A percentile compares a stretch with the other conserved stretches of the same genome.
These are phyloP conservation scores for Pistacia integerrima DNA, from an alignment of 345 rosid genomes.

Conservation along the genomic window DNA sequence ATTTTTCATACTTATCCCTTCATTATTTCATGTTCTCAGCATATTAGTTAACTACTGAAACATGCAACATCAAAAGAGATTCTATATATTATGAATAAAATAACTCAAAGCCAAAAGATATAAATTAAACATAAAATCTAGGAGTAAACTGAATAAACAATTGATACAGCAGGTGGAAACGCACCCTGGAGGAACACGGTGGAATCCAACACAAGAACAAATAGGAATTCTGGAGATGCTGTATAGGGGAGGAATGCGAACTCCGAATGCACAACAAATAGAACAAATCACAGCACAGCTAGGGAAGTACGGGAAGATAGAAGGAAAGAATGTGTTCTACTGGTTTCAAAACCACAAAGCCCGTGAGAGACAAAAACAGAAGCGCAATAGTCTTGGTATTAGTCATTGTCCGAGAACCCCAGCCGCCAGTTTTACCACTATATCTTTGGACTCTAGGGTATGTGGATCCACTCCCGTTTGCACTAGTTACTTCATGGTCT, in stretches of 20 bases:
- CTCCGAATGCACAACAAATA: slow-evolving; percentile 93
- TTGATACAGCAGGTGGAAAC: slow-evolving; percentile 64
- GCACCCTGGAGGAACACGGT: slow-evolving; percentile 92
- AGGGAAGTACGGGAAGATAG: slow-evolving; percentile 84
- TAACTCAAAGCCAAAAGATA: background rate
- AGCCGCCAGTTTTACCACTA: slow-evolving; percentile 30
- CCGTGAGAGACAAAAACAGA: slow-evolving; percentile 95
- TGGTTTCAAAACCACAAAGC: slow-evolving; percentile 99
- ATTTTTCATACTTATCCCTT: background rate
- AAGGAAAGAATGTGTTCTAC: slow-evolving; percentile 96
- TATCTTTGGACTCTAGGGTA: slow-evolving; percentile 57
- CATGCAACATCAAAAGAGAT: background rate
- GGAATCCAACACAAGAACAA: slow-evolving; percentile 99
- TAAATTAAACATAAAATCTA: background rate
- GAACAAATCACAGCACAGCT: slow-evolving; percentile 86
- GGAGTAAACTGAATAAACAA: background rate
- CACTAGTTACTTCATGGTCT: background rate
- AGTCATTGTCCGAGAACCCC: slow-evolving; percentile 48
- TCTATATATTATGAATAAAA: background rate
- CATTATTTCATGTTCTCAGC: background rate
- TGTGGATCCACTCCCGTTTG: background rate
- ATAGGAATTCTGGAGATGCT: slow-evolving; percentile 90
- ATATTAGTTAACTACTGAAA: background rate
- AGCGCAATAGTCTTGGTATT: slow-evolving; percentile 70
- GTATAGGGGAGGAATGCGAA: slow-evolving; percentile 86